A percentile compares a stretch with the other conserved stretches of the same genome.
phyloP scores from a whole-genome alignment of 768 basidiomycete genomes.

The Lentinula guzmanii region DNA sequence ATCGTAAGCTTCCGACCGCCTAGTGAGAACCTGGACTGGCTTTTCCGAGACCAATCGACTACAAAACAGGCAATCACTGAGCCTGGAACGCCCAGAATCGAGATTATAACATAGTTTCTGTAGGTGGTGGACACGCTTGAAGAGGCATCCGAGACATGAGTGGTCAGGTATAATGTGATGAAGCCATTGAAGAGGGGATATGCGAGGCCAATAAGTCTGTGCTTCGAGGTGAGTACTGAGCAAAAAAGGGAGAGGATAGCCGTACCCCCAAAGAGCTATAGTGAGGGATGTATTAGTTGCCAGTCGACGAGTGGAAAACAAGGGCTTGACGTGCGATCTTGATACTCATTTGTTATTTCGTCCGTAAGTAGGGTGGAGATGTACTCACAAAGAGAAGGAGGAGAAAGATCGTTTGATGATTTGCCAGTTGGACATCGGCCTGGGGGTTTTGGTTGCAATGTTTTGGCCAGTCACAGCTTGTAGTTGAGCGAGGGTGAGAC shows the following conservation, averaged over 20 bases:
- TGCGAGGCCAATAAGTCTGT: conserved; percentile 43
- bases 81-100: conserved; percentile 39
- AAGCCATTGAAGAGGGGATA: conserved; percentile 50
- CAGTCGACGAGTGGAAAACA: conserved; percentile 40
- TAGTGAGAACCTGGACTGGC: conserved; percentile 22
- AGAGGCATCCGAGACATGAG: conserved; percentile 20
- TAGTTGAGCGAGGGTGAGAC: conserved; percentile 40
- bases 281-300: conserved; percentile 40
- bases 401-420: conserved; percentile 28
- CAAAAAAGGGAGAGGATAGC: neutral
- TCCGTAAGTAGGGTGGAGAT: neutral
- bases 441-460: conserved; percentile 4
- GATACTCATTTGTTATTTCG: neutral
- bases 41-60: conserved; percentile 34
- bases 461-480: conserved; percentile 20
- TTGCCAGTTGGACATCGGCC: conserved; percentile 23
- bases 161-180: conserved; percentile 40
- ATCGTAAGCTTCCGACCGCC: conserved; percentile 43
- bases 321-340: conserved; percentile 43
- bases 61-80: conserved; percentile 39
- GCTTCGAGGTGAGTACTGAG: conserved; percentile 10
- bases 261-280: conserved; percentile 46
- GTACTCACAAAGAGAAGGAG: conserved; percentile 32
- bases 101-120: conserved; percentile 45
- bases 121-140: conserved; percentile 26